These are phyloP conservation scores for Solanum rostratum DNA, from an alignment of 257 asterid genomes.

Conservation along the genomic window DNA sequence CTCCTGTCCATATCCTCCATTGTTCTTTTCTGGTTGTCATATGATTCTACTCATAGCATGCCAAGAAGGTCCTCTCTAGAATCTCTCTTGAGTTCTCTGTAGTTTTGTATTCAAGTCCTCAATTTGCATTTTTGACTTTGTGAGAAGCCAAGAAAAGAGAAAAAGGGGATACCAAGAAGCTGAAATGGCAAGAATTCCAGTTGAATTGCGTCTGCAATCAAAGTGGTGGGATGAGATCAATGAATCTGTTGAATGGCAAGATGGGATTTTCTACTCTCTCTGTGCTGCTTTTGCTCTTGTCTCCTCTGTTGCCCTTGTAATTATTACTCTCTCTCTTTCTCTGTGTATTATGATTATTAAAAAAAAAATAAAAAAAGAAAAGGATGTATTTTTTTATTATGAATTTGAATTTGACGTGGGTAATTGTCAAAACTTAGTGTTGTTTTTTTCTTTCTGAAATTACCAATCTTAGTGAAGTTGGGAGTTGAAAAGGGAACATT, in stretches of 20 bases:
- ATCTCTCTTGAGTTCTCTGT: not conserved
- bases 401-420: not conserved
- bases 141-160: not conserved
- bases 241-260: conserved; percentile 76
- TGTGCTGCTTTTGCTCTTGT: conserved; percentile 71
- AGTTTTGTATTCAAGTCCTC: not conserved
- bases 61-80: not conserved
- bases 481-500: not conserved
- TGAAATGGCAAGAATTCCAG: conserved; percentile 41
- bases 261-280: conserved; percentile 72
- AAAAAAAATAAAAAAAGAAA: not conserved
- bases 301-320: conserved; percentile 70
- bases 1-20: not conserved
- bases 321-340: not conserved
- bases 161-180: not conserved
- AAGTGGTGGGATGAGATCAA: conserved; percentile 90
- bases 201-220: conserved; percentile 11
- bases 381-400: not conserved
- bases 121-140: not conserved
- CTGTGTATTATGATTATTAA: not conserved
- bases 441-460: not conserved
- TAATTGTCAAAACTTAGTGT: not conserved
- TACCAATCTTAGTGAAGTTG: not conserved
- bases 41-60: not conserved
- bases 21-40: not conserved